Evolutionary conservation across 345 rosid genomes (phyloP).

Genomic region (Brassica cretica): DNA sequence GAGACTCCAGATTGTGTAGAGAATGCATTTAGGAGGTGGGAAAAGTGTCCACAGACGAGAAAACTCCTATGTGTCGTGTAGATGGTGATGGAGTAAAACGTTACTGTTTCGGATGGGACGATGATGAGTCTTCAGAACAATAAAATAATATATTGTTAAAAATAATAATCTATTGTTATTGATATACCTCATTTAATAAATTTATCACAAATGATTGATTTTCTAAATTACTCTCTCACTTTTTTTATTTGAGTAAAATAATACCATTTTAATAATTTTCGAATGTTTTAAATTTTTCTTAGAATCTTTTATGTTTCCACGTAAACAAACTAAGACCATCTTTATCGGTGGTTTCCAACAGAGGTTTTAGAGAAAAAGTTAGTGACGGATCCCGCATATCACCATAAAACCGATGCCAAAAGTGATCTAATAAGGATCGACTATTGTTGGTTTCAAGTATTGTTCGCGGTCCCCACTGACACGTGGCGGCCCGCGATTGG

Average conservation of each 20-base stretch:
- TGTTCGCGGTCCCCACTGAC: no score
- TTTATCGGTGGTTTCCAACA: no score
- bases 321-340: background rate
- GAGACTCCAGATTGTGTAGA: background rate
- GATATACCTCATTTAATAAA: background rate
- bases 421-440: no score
- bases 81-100: background rate
- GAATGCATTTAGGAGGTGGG: constrained; percentile 25
- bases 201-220: no score
- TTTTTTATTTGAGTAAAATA: no score
- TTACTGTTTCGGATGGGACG: constrained; percentile 3
- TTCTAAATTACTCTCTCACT: no score
- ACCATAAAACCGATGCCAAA: no score
- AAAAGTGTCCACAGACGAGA: background rate
- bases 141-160: background rate
- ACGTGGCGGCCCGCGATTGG: no score
- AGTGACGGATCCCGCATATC: no score
- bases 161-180: background rate
- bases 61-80: constrained; percentile 10
- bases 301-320: background rate
- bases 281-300: background rate
- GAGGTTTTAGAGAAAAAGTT: no score
- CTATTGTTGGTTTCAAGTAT: no score
- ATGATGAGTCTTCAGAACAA: background rate
- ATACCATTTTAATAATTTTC: background rate